Conservation (phyloP, 2,329 filamentous ascomycete species). For the Aspergillus texensis region DNA sequence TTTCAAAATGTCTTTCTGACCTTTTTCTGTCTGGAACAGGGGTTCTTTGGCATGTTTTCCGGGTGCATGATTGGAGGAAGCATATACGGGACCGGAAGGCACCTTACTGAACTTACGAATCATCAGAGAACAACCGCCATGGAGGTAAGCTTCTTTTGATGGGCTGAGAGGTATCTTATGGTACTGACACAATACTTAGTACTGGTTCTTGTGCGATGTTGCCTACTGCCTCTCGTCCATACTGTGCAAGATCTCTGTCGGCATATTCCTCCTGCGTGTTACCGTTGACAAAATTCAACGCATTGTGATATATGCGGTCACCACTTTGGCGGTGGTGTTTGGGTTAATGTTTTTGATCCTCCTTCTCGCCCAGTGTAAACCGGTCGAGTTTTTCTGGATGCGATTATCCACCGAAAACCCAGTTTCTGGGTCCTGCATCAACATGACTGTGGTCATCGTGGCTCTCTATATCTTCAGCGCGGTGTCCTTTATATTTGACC, state of each 20-base stretch:
- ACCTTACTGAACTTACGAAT: slow-evolving; percentile 15
- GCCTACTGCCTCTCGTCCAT: slow-evolving; percentile 50
- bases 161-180: not conserved
- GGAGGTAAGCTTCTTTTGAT: slow-evolving; percentile 12
- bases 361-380: slow-evolving; percentile 52
- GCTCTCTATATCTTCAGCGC: slow-evolving; percentile 26
- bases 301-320: slow-evolving; percentile 47
- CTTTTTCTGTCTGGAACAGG: slow-evolving; percentile 2
- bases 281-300: slow-evolving; percentile 47
- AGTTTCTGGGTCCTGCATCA: slow-evolving; percentile 12
- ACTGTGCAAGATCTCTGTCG: slow-evolving; percentile 52
- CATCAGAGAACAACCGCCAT: slow-evolving; percentile 19
- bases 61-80: slow-evolving; percentile 25
- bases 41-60: slow-evolving; percentile 25
- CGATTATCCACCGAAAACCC: slow-evolving; percentile 6
- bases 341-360: slow-evolving; percentile 50
- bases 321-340: slow-evolving; percentile 43
- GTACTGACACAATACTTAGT: slow-evolving; percentile 9
- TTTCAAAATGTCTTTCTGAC: not conserved
- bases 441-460: slow-evolving; percentile 14
- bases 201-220: slow-evolving; percentile 54
- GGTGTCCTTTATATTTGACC: slow-evolving; percentile 18
- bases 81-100: slow-evolving; percentile 27
- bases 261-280: slow-evolving; percentile 53
- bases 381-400: slow-evolving; percentile 53